These are phyloP conservation scores for Cyclotella distinguenda DNA, from an alignment of 108 stramenopile species.

Conservation along the genomic window DNA sequence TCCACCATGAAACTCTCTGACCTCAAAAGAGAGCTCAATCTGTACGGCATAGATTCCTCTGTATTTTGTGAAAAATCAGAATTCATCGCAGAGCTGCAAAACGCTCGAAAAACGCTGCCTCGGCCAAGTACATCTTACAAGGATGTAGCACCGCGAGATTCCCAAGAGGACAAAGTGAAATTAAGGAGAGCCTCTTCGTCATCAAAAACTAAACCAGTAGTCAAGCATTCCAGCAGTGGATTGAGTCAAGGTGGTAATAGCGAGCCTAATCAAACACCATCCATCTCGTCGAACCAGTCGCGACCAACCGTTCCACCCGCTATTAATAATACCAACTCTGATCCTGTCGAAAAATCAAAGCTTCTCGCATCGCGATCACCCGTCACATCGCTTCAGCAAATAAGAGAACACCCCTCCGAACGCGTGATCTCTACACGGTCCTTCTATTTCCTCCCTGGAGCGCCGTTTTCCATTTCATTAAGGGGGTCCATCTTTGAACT, in stretches of 20 bases:
- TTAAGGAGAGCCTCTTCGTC: background rate
- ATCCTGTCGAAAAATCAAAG: conserved; percentile 11
- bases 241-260: too few species aligned
- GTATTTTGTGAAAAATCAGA: conserved; percentile 39
- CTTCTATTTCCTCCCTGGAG: conserved; percentile 36
- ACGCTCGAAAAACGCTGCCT: conserved; percentile 35
- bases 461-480: conserved; percentile 40
- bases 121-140: conserved; percentile 33
- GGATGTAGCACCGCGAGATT: conserved; percentile 10
- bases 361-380: conserved; percentile 26
- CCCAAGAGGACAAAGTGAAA: conserved; percentile 8
- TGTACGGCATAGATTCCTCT: conserved; percentile 41
- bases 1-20: conserved; percentile 43
- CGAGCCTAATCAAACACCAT: too few species aligned
- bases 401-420: conserved; percentile 37
- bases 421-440: conserved; percentile 20
- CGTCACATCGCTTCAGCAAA: conserved; percentile 25
- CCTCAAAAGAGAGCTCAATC: conserved; percentile 35
- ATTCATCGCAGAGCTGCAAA: conserved; percentile 26
- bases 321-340: too few species aligned
- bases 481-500: conserved; percentile 28
- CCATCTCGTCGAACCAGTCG: too few species aligned
- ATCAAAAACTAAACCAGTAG: background rate
- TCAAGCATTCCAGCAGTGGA: background rate
- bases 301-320: too few species aligned